Evolutionary conservation across 805 yeast species (phyloP).

Genomic region (Diddensiella transvaalensis): DNA sequence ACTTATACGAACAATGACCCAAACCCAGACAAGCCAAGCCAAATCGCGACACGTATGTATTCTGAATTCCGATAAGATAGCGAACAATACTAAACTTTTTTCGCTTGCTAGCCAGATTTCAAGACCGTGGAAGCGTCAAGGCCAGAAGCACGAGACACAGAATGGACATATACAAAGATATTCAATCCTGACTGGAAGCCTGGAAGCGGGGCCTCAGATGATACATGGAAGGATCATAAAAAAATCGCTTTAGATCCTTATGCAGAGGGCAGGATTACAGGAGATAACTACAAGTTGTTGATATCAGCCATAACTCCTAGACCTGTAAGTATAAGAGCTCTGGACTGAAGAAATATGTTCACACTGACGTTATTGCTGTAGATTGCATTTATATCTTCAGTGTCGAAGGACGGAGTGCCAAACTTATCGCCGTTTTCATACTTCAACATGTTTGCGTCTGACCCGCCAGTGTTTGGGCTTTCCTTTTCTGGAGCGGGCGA

Average conservation of each 20-base stretch:
- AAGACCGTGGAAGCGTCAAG: slow-evolving; percentile 26
- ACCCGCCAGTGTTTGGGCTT: slow-evolving; percentile 57
- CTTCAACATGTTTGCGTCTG: slow-evolving; percentile 44
- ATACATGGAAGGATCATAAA: slow-evolving; percentile 43
- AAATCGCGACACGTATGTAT: too few relatives aligned
- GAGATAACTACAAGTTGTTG: slow-evolving; percentile 48
- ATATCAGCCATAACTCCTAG: slow-evolving; percentile 56
- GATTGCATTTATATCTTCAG: slow-evolving; percentile 52
- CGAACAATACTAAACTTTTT: too few relatives aligned
- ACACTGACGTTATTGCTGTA: neutral
- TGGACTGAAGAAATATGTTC: neutral
- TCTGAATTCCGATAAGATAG: too few relatives aligned
- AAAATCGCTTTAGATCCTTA: slow-evolving; percentile 51
- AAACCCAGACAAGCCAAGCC: too few relatives aligned
- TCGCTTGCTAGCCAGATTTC: slow-evolving; percentile 26
- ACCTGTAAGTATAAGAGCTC: slow-evolving; percentile 35
- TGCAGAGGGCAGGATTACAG: slow-evolving; percentile 38
- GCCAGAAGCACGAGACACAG: slow-evolving; percentile 8
- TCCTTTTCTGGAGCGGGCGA: slow-evolving; percentile 43
- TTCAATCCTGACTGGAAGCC: slow-evolving; percentile 41
- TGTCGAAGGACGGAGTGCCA: slow-evolving; percentile 39
- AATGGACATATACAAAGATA: slow-evolving; percentile 14
- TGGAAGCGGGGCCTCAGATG: slow-evolving; percentile 46
- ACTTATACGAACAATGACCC: too few relatives aligned
- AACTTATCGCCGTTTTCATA: slow-evolving; percentile 64